Evolutionary conservation across 1,284 basidiomycete species (phyloP), one percentile per base, ranked within the genome.

Genomic region (Microbotryomycetes sp.): DNA sequence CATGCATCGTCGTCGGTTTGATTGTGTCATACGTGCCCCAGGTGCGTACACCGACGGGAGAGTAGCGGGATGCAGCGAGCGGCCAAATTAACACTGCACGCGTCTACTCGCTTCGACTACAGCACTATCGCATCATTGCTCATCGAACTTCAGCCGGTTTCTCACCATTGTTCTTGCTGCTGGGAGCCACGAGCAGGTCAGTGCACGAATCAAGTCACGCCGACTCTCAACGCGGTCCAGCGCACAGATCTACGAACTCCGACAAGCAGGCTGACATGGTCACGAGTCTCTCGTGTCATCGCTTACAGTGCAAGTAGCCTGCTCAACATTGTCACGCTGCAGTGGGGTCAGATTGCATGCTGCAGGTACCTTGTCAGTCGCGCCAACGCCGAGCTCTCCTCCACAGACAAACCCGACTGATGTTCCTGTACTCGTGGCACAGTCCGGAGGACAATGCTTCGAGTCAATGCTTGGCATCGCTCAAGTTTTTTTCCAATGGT

Each of bases 11-110:
- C 67, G 73, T 82, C 61, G 94, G 94, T 12, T 80, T 97, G 48
- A 77, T 92, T 63, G 75, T 91, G 61, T 96, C 92, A 49, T 97
- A 96, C 77, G 76, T 86, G 12, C 93, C 93, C 2, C 92, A 96
- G 79, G 88, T 87, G 49, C 47, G 80, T 73, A 23, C 22, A 30
- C 30, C 45, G 51, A 48, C 12, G 9, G n/a, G 31, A n/a, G n/a
- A n/a, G n/a, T n/a, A n/a, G n/a, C n/a, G n/a, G n/a, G n/a, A n/a
- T n/a, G n/a, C n/a, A n/a, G n/a, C n/a, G n/a, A n/a, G n/a, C 22
- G 1, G 9, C 51, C 26, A 26, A 22, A 23, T 53, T 9, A 6
- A n/a, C 15, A n/a, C n/a, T 32, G 15, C 53, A 12, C 53, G 16
- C 30, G 7, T 30, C 6, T 7, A 6, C 31, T 19, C 22, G 28